Conservation (phyloP, 345 rosid species). For the Atalantia buxifolia region DNA sequence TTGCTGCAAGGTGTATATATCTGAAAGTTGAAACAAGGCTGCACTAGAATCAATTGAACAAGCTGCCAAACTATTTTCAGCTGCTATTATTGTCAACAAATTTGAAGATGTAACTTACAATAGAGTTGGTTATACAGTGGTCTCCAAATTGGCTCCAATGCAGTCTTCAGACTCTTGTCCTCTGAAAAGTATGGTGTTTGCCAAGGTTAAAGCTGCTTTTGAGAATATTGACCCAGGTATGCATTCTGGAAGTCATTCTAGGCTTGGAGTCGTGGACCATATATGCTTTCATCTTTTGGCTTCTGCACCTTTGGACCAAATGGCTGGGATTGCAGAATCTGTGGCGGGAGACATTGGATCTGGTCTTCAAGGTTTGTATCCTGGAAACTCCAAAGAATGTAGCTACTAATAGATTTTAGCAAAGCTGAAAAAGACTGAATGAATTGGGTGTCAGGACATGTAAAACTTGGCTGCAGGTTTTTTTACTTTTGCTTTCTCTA, state of each 20-base stretch:
- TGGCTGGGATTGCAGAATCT: slow-evolving; percentile 58
- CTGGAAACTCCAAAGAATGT: slow-evolving; percentile 2
- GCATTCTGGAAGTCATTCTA: slow-evolving; percentile 82
- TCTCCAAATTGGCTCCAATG: slow-evolving; percentile 41
- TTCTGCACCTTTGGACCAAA: slow-evolving; percentile 54
- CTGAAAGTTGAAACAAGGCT: slow-evolving; percentile 65
- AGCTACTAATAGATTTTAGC: neutral
- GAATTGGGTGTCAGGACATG: neutral
- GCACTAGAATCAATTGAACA: slow-evolving; percentile 67
- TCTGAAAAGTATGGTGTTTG: slow-evolving; percentile 49
- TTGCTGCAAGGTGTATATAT: slow-evolving; percentile 85
- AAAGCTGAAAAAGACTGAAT: neutral
- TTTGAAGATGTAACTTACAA: slow-evolving; percentile 75
- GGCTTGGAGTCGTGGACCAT: slow-evolving; percentile 93
- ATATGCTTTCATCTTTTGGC: slow-evolving; percentile 85
- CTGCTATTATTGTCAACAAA: slow-evolving; percentile 70
- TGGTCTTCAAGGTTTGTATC: slow-evolving; percentile 58
- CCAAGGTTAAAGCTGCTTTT: slow-evolving; percentile 82
- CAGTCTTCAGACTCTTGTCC: slow-evolving; percentile 33
- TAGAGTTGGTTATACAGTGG: slow-evolving; percentile 81
- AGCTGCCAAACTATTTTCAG: slow-evolving; percentile 61
- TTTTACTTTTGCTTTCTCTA: neutral
- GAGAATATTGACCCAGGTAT: slow-evolving; percentile 54
- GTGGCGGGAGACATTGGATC: slow-evolving; percentile 69
- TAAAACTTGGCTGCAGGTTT: neutral